These are phyloP conservation scores for Colletotrichum lini DNA, from an alignment of 2,329 filamentous ascomycete genomes.

Conservation along the genomic window DNA sequence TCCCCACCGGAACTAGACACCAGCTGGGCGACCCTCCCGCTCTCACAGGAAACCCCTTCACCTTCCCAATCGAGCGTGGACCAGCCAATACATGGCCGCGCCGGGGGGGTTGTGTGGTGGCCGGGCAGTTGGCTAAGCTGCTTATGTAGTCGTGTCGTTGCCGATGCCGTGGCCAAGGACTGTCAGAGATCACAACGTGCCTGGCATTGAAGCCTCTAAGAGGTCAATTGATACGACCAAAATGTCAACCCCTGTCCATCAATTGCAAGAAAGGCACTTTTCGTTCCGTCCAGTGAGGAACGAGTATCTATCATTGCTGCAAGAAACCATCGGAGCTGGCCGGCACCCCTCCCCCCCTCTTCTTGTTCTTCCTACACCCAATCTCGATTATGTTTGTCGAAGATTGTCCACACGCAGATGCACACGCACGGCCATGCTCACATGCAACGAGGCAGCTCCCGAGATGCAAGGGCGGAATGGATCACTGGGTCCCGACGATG, in stretches of 20 bases:
- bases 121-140: neutral
- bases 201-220: conserved; percentile 41
- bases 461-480: conserved; percentile 39
- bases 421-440: conserved; percentile 2
- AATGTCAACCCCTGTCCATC: conserved; percentile 25
- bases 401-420: neutral
- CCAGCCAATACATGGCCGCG: conserved; percentile 13
- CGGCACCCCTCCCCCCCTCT: conserved; percentile 1
- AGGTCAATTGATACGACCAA: conserved; percentile 43
- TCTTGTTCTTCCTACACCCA: neutral
- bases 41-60: conserved; percentile 26
- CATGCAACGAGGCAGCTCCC: conserved; percentile 32
- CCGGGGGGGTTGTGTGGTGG: neutral
- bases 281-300: conserved; percentile 31
- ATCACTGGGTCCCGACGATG: neutral
- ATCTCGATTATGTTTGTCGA: neutral
- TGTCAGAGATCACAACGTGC: conserved; percentile 39
- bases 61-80: conserved; percentile 37
- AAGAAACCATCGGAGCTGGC: conserved; percentile 37
- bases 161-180: conserved; percentile 5
- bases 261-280: conserved; percentile 12
- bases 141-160: conserved; percentile 4
- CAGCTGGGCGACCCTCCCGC: conserved; percentile 37
- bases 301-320: neutral
- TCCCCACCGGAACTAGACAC: conserved; percentile 34